Evolutionary conservation across 2,329 filamentous ascomycete species (phyloP), one percentile per base, ranked within the genome.

Genomic region (Colletotrichum australisinense): DNA sequence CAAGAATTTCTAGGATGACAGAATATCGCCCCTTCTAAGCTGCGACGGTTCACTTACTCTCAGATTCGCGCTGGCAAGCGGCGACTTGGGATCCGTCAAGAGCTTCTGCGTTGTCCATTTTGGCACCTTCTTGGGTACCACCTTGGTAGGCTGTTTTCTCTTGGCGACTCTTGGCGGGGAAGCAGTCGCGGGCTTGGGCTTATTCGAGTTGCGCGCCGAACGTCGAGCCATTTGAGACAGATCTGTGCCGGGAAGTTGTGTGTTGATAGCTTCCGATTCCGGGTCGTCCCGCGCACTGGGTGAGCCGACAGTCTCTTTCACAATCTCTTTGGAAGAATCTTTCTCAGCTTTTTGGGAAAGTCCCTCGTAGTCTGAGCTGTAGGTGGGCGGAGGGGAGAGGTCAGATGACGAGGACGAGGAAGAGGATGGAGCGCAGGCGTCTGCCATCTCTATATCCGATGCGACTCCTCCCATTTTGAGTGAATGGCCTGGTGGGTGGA

Each of bases 71-170:
- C 76, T 79, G 19, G 82, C 83, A 1, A 85, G 75, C 30, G 83
- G 83, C 2, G 84, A 85, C 32, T 81, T 84, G 1, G 79, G 74
- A 58, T 84, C 79, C 11, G 78, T 81, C 22, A 84, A 75, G 26
- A 85, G 79, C 19, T 77, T 81, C 16, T 83, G 80, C 4, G 79
- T 74, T 28, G 79, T 78, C 83, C 83, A 85, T 75, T 80, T 83
- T 0, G 79, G 78, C 14, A 28, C 24, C 70, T 80, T 84, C 67
- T 77, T 79, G 7, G 70, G 63, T 3, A 71, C n/a, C 24, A 76
- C 77, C 42, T 74, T 80, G 11, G 77, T 59, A 24, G 68, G 57
- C 28, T 60, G 58, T 55, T 73, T 75, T 30, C 46, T 35, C 46
- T 75, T 73, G 16, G 66, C n/a, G 12, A 60, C 60, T 9, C 35